Evolutionary conservation across 2,329 filamentous ascomycete species (phyloP).

Genomic region (Xylaria digitata): DNA sequence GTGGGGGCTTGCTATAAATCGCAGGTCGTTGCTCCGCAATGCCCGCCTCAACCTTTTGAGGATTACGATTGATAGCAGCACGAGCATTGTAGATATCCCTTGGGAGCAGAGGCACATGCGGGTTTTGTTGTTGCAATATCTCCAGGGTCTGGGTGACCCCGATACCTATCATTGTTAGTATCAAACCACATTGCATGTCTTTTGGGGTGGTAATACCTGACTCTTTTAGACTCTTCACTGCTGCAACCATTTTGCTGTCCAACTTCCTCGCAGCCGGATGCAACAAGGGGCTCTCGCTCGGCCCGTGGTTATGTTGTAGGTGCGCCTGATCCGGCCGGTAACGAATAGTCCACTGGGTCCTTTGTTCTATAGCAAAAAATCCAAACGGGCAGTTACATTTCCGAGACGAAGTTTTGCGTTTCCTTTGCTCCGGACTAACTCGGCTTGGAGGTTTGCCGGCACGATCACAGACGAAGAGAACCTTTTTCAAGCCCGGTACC

Average conservation of each 20-base stretch:
- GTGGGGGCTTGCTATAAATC: slow-evolving; percentile 74
- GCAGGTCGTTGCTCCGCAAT: slow-evolving; percentile 71
- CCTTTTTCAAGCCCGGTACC: slow-evolving; percentile 74
- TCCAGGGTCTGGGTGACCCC: slow-evolving; percentile 74
- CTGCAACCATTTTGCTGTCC: slow-evolving; percentile 74
- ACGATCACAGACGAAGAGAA: slow-evolving; percentile 74
- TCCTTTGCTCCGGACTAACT: slow-evolving; percentile 72
- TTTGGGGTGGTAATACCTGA: slow-evolving; percentile 62
- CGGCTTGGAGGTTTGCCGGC: slow-evolving; percentile 71
- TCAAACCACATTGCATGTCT: slow-evolving; percentile 40
- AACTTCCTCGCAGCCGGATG: slow-evolving; percentile 74
- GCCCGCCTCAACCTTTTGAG: slow-evolving; percentile 68
- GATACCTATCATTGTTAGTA: slow-evolving; percentile 61
- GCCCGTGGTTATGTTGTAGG: slow-evolving; percentile 71
- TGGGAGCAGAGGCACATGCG: slow-evolving; percentile 71
- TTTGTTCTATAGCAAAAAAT: slow-evolving; percentile 76
- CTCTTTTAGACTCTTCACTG: slow-evolving; percentile 74
- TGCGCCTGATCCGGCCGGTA: slow-evolving; percentile 70
- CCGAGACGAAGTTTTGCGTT: slow-evolving; percentile 74
- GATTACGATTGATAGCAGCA: slow-evolving; percentile 74
- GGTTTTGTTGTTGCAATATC: slow-evolving; percentile 72
- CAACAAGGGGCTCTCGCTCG: slow-evolving; percentile 73
- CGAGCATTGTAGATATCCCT: slow-evolving; percentile 76
- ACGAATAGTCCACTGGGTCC: slow-evolving; percentile 74
- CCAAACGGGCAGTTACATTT: slow-evolving; percentile 77